A percentile compares a stretch with the other conserved stretches of the same genome.
Conservation (phyloP, 352 stramenopile genomes). For the Phytophthora sp. region DNA sequence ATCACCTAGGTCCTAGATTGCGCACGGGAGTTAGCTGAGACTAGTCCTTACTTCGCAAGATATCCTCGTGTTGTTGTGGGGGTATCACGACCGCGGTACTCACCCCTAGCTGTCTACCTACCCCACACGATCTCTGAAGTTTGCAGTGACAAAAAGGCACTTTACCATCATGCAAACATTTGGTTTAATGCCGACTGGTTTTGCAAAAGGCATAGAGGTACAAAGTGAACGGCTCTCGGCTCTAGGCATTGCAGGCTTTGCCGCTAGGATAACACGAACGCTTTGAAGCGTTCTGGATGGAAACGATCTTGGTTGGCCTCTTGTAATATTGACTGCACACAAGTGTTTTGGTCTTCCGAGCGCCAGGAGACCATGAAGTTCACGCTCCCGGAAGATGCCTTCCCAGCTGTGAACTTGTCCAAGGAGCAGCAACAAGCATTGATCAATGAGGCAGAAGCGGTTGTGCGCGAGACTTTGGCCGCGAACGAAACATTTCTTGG, state of each 20-base stretch:
- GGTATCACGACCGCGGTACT: no score
- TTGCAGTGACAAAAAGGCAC: background rate
- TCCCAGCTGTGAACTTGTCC: constrained; percentile 33
- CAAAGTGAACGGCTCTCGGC: background rate
- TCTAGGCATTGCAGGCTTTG: background rate
- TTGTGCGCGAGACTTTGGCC: constrained; percentile 49
- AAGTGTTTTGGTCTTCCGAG: background rate
- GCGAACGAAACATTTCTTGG: constrained; percentile 46
- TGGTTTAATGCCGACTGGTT: constrained; percentile 1
- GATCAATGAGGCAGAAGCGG: constrained; percentile 38
- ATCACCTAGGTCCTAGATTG: no score
- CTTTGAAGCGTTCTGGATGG: background rate
- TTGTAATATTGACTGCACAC: background rate
- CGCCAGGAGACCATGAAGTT: constrained; percentile 34
- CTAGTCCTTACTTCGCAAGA: no score
- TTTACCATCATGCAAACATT: constrained; percentile 11
- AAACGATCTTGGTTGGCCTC: background rate
- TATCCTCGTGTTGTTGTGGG: no score
- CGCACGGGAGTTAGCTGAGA: no score
- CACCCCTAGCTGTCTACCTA: no score
- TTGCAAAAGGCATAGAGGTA: background rate
- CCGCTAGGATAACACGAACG: background rate
- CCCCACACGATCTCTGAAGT: background rate
- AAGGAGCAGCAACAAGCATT: constrained; percentile 33
- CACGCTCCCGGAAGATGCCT: constrained; percentile 36